These are phyloP conservation scores for Cladosporium oxysporum DNA, from an alignment of 2,329 filamentous ascomycete species.

Conservation along the genomic window DNA sequence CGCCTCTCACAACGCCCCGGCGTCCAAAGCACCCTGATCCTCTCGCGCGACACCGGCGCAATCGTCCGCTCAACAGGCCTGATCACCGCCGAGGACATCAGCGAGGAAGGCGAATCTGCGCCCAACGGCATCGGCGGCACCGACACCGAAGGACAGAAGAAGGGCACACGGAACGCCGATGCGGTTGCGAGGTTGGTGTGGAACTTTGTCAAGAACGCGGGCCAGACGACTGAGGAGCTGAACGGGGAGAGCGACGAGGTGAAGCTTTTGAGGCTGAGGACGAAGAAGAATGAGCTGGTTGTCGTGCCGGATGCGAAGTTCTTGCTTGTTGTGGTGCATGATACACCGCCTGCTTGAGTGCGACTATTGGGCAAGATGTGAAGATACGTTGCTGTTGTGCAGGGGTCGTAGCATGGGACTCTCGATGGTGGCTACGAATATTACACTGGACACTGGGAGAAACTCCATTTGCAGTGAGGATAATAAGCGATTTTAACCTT, in stretches of 20 bases:
- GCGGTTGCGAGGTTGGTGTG: slow-evolving; percentile 76
- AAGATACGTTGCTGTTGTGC: not conserved
- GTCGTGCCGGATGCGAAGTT: slow-evolving; percentile 81
- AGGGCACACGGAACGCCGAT: slow-evolving; percentile 55
- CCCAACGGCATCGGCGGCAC: slow-evolving; percentile 25
- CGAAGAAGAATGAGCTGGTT: slow-evolving; percentile 82
- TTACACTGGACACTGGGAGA: not conserved
- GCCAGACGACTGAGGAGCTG: slow-evolving; percentile 69
- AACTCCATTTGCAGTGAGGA: not conserved
- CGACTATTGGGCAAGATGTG: not conserved
- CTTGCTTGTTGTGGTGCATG: slow-evolving; percentile 76
- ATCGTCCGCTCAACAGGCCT: slow-evolving; percentile 76
- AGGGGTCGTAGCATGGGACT: not conserved
- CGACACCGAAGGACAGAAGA: slow-evolving; percentile 39
- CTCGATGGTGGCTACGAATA: not conserved
- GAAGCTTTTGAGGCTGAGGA: slow-evolving; percentile 72
- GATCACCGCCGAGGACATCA: slow-evolving; percentile 58
- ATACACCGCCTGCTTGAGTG: slow-evolving; percentile 67
- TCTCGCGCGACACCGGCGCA: slow-evolving; percentile 70
- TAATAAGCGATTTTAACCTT: not conserved
- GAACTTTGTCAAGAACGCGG: slow-evolving; percentile 71
- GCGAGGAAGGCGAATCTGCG: slow-evolving; percentile 44
- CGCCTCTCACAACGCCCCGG: slow-evolving; percentile 75
- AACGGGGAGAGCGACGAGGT: slow-evolving; percentile 78
- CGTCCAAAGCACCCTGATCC: slow-evolving; percentile 74